Evolutionary conservation across 2,329 filamentous ascomycete species (phyloP), one percentile per base, ranked within the genome.

Genomic region (Dothideomycetidae sp.): DNA sequence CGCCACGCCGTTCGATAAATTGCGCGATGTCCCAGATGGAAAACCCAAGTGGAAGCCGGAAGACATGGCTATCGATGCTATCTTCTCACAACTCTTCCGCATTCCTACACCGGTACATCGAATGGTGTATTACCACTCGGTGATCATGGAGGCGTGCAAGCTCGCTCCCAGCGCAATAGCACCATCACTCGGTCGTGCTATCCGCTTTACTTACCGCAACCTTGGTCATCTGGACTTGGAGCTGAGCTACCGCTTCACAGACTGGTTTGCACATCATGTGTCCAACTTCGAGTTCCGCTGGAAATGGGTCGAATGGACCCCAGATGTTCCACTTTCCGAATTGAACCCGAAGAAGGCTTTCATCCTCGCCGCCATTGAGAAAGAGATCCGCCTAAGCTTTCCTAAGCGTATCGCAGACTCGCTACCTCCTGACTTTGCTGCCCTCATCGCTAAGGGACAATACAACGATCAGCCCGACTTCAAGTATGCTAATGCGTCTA

Each of bases 261-360:
- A 96, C 56, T 98, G 90, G 90, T 98, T 98, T 54, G 74, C 88
- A 12, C 90, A 98, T 57, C 90, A 98, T 63, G 64, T 98, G 47
- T 94, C 86, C 62, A 98, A 98, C 63, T 98, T 98, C 55, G 90
- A 93, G 37, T 98, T 96, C 56, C 90, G 90, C 7, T 98, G 90
- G 90, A 96, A 96, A 61, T 98, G 90, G 90, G 78, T 81, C 11
- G 90, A 98, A 62, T 98, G 90, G 90, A 71, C 81, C 33, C 83
- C 86, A 11, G 85, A 96, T 54, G 75, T 93, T 11, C 69, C 75
- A 30, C 69, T 92, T 16, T 72, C 82, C 0, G 67, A 78, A 42
- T 63, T 90, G 21, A 75, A 93, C 54, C 86, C 90, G 1, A 81
- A 78, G 62, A 94, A 94, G 61, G 83, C 88, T 19, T 94, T 98